Conservation (phyloP, 2,329 filamentous ascomycete genomes). For the Coniochaeta prunicola region DNA sequence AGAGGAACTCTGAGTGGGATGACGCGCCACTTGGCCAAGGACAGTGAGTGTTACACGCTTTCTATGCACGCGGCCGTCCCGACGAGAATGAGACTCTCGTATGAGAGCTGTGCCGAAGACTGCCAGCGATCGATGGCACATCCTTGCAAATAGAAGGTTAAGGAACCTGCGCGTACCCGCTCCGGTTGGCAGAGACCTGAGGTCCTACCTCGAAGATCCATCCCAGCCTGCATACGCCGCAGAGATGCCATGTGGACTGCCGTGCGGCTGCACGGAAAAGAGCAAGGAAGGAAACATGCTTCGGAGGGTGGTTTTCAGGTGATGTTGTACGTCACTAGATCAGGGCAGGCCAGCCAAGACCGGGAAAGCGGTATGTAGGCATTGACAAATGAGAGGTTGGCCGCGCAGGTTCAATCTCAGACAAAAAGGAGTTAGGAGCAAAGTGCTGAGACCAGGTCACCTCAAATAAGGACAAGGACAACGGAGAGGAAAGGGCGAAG, state of each 20-base stretch:
- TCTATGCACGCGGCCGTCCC: neutral
- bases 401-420: neutral
- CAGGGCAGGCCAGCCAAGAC: neutral
- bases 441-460: neutral
- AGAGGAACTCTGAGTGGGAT: neutral
- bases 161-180: constrained; percentile 9
- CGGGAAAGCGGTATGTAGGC: neutral
- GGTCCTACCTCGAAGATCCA: neutral
- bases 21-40: constrained; percentile 1
- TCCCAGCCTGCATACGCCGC: neutral
- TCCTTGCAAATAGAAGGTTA: constrained; percentile 1
- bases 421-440: constrained; percentile 3
- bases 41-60: neutral
- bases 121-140: neutral
- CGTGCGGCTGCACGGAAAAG: constrained; percentile 6
- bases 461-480: neutral
- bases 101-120: constrained; percentile 1
- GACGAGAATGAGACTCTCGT: constrained; percentile 4
- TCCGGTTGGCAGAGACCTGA: constrained; percentile 1
- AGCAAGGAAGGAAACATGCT: constrained; percentile 1
- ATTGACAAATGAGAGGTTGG: neutral
- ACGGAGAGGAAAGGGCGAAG: neutral
- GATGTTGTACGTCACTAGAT: constrained; percentile 4
- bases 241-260: constrained; percentile 8
- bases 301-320: neutral